Evolutionary conservation across 176 grass and related monocot species (phyloP), one percentile per base, ranked within the genome.

Genomic region (maize (Zea mays)): DNA sequence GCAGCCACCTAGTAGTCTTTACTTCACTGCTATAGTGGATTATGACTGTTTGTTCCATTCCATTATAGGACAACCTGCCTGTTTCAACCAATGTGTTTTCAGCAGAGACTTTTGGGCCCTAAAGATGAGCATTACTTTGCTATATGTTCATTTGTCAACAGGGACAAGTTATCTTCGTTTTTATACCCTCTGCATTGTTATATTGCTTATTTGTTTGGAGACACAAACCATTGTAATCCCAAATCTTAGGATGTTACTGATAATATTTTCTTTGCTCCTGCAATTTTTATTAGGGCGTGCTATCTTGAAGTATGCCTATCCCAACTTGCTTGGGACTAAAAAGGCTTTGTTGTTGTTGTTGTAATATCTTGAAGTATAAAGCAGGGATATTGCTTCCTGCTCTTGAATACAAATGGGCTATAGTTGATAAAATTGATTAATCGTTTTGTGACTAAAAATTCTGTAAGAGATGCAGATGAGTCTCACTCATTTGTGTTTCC

Each of bases 301-400:
- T 67, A 20, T 55, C 35, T 54, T 69, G 11, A 27, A 27, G 27
- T 27, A 27, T 27, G 27, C 27, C 5, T 95, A 99, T 65, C 92
- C 96, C 7, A 99, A 99, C 69, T 75, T 99, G 27, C 27, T 27
- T 27, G 27, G 27, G 27, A 27, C 27, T 27, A 27, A 27, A 27
- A 27, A 27, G 27, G 27, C 27, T 27, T 27, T 27, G 27, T 27
- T 27, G 27, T 27, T 27, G 27, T 27, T 27, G 27, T 27, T 27
- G 27, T 27, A 27, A 27, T 27, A 27, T 27, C 27, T 27, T 27
- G 27, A 69, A 79, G 4, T 5, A 5, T 80, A 13, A 34, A 3
- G 9, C 45, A 13, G 45, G n/a, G 36, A 42, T 61, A 27, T 35
- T n/a, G 45, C 39, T 52, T 55, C n/a, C 36, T 42, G 9, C 37